Base-by-base conservation (phyloP, 257 asterid species). In the Solanum chmielewskii region DNA sequence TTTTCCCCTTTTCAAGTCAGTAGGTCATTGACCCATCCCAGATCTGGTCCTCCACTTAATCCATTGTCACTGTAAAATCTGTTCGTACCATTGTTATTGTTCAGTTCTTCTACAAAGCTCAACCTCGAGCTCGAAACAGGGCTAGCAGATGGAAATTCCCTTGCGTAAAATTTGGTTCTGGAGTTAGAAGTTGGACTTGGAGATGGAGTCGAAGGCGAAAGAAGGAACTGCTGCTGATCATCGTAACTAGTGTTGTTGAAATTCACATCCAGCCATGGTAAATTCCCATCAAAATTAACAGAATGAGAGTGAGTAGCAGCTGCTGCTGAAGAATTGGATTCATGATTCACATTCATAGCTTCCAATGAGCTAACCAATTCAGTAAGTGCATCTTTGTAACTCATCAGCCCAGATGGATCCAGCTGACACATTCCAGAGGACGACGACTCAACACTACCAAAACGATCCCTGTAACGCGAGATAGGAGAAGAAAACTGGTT, bases 21-120 rank as follows among this genome's bases (percentile, higher is more conserved):
- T n/a, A 96, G 93, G 93, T 95, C 99, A 89, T 96, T 96, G 62
- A 96, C 98, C 99, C 99, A 96, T 11, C 94, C 98, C 13, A 96
- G 92, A 93, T 96, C 98, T 3, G 98, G 98, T 76, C 96, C 99
- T 81, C 96, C 99, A 76, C 89, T 91, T 87, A 87, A 70, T n/a
- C 77, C 96, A 85, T 45, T 86, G 11, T 62, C 87, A 85, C 73
- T 89, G 88, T 80, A 88, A 91, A 92, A 90, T 86, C 85, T 77
- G 56, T 62, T 80, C 9, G 42, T 5, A 1, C 29, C 69, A 80
- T 49, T 80, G 25, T 45, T 78, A n/a, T 78, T 27, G 3, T 27
- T 80, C 2, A 6, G 41, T 15, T 90, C 95, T 83, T 92, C 94
- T 86, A 85, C 80, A 88, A 92, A 64, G 80, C 88, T 91, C 94